Conservation (phyloP, 2,329 filamentous ascomycete genomes). For the Fusarium sp. region DNA sequence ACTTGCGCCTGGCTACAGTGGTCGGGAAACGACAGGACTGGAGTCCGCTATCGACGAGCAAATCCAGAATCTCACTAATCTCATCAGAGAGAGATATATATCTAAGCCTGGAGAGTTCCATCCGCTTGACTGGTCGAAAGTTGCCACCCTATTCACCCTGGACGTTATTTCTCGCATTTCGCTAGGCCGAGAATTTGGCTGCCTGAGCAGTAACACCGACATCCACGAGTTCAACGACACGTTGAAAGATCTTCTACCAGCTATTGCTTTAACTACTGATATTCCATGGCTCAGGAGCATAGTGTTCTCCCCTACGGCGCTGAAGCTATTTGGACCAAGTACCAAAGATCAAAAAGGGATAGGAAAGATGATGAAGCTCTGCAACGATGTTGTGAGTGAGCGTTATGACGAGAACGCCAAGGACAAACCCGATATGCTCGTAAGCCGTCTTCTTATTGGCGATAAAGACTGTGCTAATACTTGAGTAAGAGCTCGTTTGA, state of each 20-base stretch:
- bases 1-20: conserved; percentile 1
- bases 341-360: too few relatives aligned
- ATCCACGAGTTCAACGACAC: not conserved
- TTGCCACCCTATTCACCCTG: not conserved
- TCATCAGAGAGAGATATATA: not conserved
- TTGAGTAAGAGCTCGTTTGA: not conserved
- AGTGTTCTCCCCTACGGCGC: too few relatives aligned
- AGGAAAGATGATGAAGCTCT: too few relatives aligned
- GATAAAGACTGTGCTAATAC: not conserved
- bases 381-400: not conserved
- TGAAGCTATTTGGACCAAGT: too few relatives aligned
- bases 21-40: not conserved
- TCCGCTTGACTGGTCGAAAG: not conserved
- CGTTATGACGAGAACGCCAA: not conserved
- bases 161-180: not conserved
- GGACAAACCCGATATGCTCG: not conserved
- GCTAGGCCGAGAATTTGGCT: not conserved
- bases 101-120: not conserved
- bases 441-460: not conserved
- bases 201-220: not conserved
- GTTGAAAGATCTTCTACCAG: not conserved
- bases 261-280: not conserved
- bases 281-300: not conserved
- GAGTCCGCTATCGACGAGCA: not conserved
- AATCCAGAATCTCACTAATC: not conserved